Conservation (phyloP, 2,329 filamentous ascomycete species). For the Colletotrichum musae region DNA sequence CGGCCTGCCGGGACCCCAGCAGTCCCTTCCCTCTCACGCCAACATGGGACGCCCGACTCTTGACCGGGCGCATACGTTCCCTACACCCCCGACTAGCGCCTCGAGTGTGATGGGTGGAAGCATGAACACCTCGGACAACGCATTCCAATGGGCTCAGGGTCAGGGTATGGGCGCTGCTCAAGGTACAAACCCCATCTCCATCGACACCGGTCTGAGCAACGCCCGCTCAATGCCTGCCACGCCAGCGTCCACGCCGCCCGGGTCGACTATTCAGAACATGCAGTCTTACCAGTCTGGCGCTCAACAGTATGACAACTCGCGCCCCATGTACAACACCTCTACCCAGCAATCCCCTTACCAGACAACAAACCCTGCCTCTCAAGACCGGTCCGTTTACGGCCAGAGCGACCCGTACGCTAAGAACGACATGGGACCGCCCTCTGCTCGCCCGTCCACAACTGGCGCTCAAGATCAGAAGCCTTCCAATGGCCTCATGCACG, state of each 20-base stretch:
- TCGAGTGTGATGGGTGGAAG: constrained; percentile 82
- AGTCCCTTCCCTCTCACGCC: constrained; percentile 75
- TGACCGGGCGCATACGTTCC: constrained; percentile 92
- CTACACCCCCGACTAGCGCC: constrained; percentile 93
- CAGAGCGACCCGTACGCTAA: constrained; percentile 82
- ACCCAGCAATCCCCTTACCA: constrained; percentile 81
- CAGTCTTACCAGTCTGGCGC: constrained; percentile 79
- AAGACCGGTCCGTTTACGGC: constrained; percentile 75
- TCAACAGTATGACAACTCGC: constrained; percentile 81
- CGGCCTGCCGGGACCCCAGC: constrained; percentile 69
- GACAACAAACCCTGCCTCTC: constrained; percentile 70
- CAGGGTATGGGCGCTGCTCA: constrained; percentile 74
- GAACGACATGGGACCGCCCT: constrained; percentile 89
- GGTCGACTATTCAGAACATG: constrained; percentile 82
- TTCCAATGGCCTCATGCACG: constrained; percentile 76
- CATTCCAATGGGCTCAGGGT: constrained; percentile 81
- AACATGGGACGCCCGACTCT: constrained; percentile 81
- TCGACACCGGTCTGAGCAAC: constrained; percentile 85
- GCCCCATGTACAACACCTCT: constrained; percentile 83
- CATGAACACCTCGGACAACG: constrained; percentile 79
- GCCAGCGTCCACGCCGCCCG: constrained; percentile 92
- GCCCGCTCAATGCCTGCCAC: constrained; percentile 90
- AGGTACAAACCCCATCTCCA: constrained; percentile 79
- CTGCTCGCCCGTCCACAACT: constrained; percentile 70
- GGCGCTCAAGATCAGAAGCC: constrained; percentile 73